Conservation (phyloP, 805 yeast genomes). For the Candida berthetii region DNA sequence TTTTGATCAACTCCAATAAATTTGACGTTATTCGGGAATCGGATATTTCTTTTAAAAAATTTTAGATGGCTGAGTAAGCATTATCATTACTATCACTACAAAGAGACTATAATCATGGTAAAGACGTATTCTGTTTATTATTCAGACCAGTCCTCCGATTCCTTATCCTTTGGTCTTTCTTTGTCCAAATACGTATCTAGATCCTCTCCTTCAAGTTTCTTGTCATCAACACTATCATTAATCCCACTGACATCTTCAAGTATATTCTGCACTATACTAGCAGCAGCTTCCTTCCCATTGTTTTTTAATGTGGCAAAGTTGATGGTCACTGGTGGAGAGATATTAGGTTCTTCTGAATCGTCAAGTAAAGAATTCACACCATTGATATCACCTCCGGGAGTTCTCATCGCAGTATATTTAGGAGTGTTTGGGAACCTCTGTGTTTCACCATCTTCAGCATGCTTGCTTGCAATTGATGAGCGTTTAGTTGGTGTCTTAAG, state of each 20-base stretch:
- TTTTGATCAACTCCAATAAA: too few relatives aligned
- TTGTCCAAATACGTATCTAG: constrained; percentile 18
- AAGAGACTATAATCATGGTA: too few relatives aligned
- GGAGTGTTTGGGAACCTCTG: constrained; percentile 44
- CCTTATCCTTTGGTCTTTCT: constrained; percentile 4
- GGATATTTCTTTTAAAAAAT: too few relatives aligned
- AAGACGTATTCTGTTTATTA: constrained; percentile 41
- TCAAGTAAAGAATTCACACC: constrained; percentile 6
- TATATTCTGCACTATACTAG: constrained; percentile 16
- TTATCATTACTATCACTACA: too few relatives aligned
- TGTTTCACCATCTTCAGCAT: constrained; percentile 7
- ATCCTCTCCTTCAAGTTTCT: constrained; percentile 7
- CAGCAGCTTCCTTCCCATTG: constrained; percentile 16
- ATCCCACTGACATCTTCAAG: constrained; percentile 19
- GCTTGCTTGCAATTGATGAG: not conserved
- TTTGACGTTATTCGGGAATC: too few relatives aligned
- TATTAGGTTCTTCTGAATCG: constrained; percentile 18
- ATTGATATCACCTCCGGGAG: constrained; percentile 11
- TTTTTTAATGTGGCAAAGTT: constrained; percentile 11
- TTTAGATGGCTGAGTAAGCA: too few relatives aligned
- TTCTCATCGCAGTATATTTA: constrained; percentile 32
- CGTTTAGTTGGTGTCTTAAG: constrained; percentile 1
- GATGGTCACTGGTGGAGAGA: constrained; percentile 20
- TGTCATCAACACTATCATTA: constrained; percentile 9
- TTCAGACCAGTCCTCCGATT: constrained; percentile 55